Evolutionary conservation across 257 asterid genomes (phyloP), one percentile per base, ranked within the genome.

Genomic region (Salvia hispanica): DNA sequence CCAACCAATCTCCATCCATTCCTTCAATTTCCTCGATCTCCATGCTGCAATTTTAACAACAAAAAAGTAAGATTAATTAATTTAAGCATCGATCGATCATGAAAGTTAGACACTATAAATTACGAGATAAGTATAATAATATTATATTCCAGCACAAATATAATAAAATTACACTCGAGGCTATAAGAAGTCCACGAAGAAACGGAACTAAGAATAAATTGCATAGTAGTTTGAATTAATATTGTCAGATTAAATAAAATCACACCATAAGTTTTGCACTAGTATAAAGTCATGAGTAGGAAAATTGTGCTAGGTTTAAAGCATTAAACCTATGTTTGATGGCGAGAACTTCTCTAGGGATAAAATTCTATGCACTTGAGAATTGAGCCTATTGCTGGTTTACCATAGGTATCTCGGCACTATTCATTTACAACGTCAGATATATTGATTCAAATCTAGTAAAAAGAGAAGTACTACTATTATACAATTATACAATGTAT

Each of bases 1-100:
- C 85, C 65, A 88, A 79, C 97, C 98, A 91, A 65, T 86, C 98
- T 59, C 78, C 97, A 70, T 91, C 92, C 85, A 88, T 88, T 46
- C 87, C 96, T 77, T 91, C 96, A 70, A 88, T 91, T 76, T 87
- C 98, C 72, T 81, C 61, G 1, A 56, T 56, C 6, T 56, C 61
- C 61, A 56, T 56, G 61, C 95, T 40, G 45, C 45, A 40, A 40
- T 7, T 7, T 7, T 40, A 40, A 40, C 45, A 1, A 25, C 1
- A 25, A 25, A 40, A 40, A 40, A 40, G 2, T 5, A 39, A 8
- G 39, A 40, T 40, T 40, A 40, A 8, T 7, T 40, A 40, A 40
- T 8, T 40, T 1, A 40, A 40, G 3, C 9, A 39, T 5, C 0
- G 39, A 1, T 39, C 43, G 31, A 39, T 39, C 2, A 39, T 5